Evolutionary conservation across 2,329 filamentous ascomycete species (phyloP), one percentile per base, ranked within the genome.

Genomic region (Cladosporium colombiae): DNA sequence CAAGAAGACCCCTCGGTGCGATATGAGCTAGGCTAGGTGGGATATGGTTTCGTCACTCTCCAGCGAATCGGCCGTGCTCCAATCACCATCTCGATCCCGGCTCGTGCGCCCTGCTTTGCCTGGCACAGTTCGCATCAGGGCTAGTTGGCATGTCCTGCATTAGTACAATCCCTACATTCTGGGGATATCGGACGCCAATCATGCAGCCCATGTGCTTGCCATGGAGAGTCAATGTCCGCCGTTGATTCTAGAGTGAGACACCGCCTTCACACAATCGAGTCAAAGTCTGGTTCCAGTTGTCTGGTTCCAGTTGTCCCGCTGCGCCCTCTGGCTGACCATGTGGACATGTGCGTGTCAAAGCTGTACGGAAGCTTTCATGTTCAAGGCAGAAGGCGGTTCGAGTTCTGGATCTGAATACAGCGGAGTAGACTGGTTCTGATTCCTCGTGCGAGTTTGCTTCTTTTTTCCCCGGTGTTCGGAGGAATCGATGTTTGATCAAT

Each of bases 171-270:
- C 52, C 31, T n/a, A 33, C 25, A 33, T 29, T 63, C 50, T 62
- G 61, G 61, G 61, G 49, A 63, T 44, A 46, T n/a, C 50, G 46
- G 16, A n/a, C 50, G 50, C 61, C 61, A 63, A 63, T 63, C 61
- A 63, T 63, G 49, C 50, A 55, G 27, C 56, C 61, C 61, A 62
- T 62, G 59, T 62, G 59, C 31, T 62, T 50, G 52, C 7, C 18
- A 13, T 21, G 3, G 2, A 33, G 29, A 55, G 27, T 55, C 52
- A 55, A 7, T 14, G 4, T 55, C 33, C 29, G 33, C 52, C 52
- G 52, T 33, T 55, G 52, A 31, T 33, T 2, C 29, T 3, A 14
- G 27, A 1, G 6, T 55, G 52, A 55, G 52, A 55, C 52, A 55
- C 52, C 52, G 33, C n/a, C 31, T 57, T 57, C 55, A 57, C n/a